These are phyloP conservation scores for Phytophthora multivora DNA, from an alignment of 352 stramenopile genomes.

Conservation along the genomic window DNA sequence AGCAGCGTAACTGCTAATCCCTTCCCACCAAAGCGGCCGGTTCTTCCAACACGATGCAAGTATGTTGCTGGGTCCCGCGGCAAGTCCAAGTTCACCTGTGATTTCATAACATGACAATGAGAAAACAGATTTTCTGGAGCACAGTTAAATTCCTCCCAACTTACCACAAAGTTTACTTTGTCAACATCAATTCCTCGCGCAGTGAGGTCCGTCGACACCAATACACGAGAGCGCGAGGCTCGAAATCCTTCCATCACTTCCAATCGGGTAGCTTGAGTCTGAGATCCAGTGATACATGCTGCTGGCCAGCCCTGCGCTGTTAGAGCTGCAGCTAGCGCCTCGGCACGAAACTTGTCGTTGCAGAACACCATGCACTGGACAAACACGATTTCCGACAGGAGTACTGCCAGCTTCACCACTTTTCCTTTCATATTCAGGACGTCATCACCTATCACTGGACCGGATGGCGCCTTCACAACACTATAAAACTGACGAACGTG, in stretches of 20 bases:
- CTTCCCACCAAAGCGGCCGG: constrained; percentile 74
- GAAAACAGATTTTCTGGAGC: not conserved
- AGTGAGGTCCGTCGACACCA: constrained; percentile 82
- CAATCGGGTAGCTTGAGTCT: constrained; percentile 62
- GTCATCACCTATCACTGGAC: constrained; percentile 1
- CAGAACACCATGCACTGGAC: constrained; percentile 86
- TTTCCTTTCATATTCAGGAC: constrained; percentile 58
- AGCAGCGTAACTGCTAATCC: constrained; percentile 77
- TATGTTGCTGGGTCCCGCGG: constrained; percentile 78
- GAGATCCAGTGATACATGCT: constrained; percentile 69
- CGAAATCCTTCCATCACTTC: constrained; percentile 71
- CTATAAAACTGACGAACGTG: constrained; percentile 77
- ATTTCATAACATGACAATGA: constrained; percentile 3
- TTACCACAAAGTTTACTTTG: constrained; percentile 77
- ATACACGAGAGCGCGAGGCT: constrained; percentile 49
- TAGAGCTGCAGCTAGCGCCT: constrained; percentile 63
- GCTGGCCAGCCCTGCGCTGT: constrained; percentile 58
- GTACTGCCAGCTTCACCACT: constrained; percentile 49
- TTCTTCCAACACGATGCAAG: constrained; percentile 76
- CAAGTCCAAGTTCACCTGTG: constrained; percentile 71
- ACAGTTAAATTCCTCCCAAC: not conserved
- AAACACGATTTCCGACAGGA: constrained; percentile 75
- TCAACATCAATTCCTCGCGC: constrained; percentile 80
- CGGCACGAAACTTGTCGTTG: constrained; percentile 82
- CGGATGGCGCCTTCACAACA: constrained; percentile 33